Base-by-base conservation (phyloP, 495 filamentous ascomycete genomes). In the Lophiotrema nucula region DNA sequence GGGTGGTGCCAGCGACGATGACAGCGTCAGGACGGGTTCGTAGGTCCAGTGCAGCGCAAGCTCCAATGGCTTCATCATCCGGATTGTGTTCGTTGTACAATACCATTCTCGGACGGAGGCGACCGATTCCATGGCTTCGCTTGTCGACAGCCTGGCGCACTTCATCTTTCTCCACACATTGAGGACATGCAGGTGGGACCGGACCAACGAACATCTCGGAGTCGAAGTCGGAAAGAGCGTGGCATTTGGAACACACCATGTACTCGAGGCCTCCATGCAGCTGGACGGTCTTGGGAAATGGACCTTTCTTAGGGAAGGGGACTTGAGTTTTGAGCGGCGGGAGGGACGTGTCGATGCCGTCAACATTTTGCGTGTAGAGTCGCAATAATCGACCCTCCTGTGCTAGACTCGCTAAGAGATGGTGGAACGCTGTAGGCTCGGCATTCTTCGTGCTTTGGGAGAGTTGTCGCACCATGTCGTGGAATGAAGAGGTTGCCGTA, bases 11-110 rank as follows among this genome's bases (percentile, higher is more conserved):
- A 15, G 95, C 95, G 24, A 98, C 95, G 52, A 98, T 83, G 22
- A 98, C 76, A 5, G 91, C 91, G 65, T 97, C 95, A 0, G 93
- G 93, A 31, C 90, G 80, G 26, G 84, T 83, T 47, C 88, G 85
- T 21, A 97, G 73, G 69, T 98, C 93, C 2, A 89, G 83, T 43
- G 80, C 83, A 57, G 92, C 88, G 12, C 95, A 89, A 6, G 89
- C 85, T 13, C 93, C 92, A 68, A 98, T 98, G 18, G 93, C 92
- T 58, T 96, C 92, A 44, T 92, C 89, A 58, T 98, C 93, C 0
- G 93, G 92, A 67, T 96, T 95, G 69, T 89, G 86, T 71, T 98
- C 93, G 72, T 98, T 96, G 76, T 98, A 98, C 22, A 98, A 78
- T 1, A 97, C 92, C 72, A 98, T 96, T 21, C 93, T 84, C 16